Base-by-base conservation (phyloP, 2,329 filamentous ascomycete species). In the Pyricularia sp. region DNA sequence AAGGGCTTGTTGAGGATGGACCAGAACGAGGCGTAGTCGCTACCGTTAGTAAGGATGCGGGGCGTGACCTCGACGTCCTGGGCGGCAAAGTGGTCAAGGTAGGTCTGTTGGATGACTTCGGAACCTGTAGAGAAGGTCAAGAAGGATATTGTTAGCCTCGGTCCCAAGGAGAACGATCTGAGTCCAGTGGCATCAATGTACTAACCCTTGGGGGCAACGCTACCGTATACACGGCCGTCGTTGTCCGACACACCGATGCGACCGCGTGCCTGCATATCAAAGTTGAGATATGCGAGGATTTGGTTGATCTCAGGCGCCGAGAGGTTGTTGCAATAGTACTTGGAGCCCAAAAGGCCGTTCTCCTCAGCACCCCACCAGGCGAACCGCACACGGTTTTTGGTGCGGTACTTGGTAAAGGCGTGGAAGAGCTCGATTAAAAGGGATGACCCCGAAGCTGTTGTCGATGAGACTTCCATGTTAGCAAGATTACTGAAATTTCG, bases 231-330 rank as follows among this genome's bases (percentile, higher is more conserved):
- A 68, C 84, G 89, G 44, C 89, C 85, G 63, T 86, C 83, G 78
- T 89, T 93, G 63, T 90, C 81, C 74, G 87, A 84, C 73, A 86
- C 87, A 9, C 83, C 85, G 70, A 80, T 87, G 75, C 88, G 88
- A 65, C 84, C 84, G 67, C 80, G 84, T n/a, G 79, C 85, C 75
- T 88, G 78, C 86, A 88, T 88, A 73, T 88, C 86, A 70, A 88
- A 88, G 74, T 88, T 85, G 81, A 84, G 79, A 70, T 3, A 88
- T 77, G 4, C 85, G 16, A 80, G 82, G 65, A 88, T 83, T 75
- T 84, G 84, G 66, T 75, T 68, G 72, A 87, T 87, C 73, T 88
- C 85, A n/a, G 81, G 79, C 1, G 76, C 69, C 0, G 81, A 74
- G 26, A 88, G 79, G 44, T 77, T 76, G 3, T 76, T 75, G 33